Percentiles rank a stretch among this genome's conserved stretches.
Conservation (phyloP, 345 rosid genomes). For the Psidium friedrichsthalianum region DNA sequence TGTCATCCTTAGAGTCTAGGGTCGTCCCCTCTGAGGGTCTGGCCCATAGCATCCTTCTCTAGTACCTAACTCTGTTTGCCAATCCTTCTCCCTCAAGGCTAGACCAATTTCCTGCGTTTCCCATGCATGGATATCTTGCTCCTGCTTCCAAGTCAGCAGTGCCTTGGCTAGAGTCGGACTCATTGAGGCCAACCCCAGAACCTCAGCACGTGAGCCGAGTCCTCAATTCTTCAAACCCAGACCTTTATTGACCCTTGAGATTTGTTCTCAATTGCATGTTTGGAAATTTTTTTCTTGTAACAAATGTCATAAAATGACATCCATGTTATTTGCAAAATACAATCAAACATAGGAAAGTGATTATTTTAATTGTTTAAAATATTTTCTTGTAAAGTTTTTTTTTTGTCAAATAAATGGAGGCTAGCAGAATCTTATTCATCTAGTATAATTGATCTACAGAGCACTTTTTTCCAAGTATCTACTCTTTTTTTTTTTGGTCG, state of each 20-base stretch:
- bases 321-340: not conserved
- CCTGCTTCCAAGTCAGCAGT: not conserved
- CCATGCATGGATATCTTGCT: rapidly evolving
- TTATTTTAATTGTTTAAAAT: not conserved
- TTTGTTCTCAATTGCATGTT: not conserved
- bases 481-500: too few species aligned
- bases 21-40: too few species aligned
- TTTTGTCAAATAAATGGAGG: not conserved
- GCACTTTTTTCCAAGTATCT: not conserved
- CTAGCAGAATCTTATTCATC: not conserved
- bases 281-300: not conserved
- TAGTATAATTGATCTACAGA: not conserved
- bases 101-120: too few species aligned
- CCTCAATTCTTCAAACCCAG: rapidly evolving
- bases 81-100: too few species aligned
- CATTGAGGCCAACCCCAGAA: not conserved
- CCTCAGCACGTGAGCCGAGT: rapidly evolving
- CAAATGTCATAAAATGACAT: rapidly evolving
- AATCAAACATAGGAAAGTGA: not conserved
- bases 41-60: too few species aligned
- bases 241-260: not conserved
- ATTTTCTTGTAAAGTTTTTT: not conserved
- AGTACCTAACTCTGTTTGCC: too few species aligned
- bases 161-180: too few species aligned
- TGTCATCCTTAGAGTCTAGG: too few species aligned